Conservation (phyloP, 441 rosid genomes). For the Adansonia gregorii region DNA sequence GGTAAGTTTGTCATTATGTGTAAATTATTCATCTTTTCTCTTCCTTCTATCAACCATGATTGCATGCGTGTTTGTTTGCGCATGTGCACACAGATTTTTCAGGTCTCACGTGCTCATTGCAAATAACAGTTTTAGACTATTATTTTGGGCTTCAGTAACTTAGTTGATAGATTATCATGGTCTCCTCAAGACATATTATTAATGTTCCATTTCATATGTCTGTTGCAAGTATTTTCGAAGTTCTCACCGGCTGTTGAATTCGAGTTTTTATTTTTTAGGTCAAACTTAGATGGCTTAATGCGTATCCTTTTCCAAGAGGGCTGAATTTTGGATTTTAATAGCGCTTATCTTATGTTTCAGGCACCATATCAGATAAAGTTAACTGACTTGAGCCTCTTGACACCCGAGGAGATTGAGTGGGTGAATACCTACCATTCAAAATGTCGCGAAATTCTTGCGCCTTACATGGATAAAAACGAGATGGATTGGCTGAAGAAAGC, state of each 20-base stretch:
- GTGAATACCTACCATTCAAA: conserved; percentile 70
- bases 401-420: conserved; percentile 78
- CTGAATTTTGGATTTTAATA: background rate
- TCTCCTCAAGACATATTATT: background rate
- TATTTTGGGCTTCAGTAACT: background rate
- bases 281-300: background rate
- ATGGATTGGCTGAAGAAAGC: conserved; percentile 88
- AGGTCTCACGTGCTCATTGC: background rate
- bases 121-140: background rate
- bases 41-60: background rate
- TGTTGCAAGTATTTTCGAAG: background rate
- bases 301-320: background rate
- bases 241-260: background rate
- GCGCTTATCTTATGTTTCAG: conserved; percentile 39
- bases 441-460: conserved; percentile 73
- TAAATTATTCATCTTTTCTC: background rate
- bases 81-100: background rate
- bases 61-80: background rate
- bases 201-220: background rate
- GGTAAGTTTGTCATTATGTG: conserved; percentile 53
- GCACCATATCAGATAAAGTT: conserved; percentile 90
- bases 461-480: conserved; percentile 69
- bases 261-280: background rate
- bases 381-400: conserved; percentile 57
- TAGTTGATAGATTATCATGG: background rate